phyloP scores from a whole-genome alignment of 2,329 filamentous ascomycete genomes.

The Chalara sp. region DNA sequence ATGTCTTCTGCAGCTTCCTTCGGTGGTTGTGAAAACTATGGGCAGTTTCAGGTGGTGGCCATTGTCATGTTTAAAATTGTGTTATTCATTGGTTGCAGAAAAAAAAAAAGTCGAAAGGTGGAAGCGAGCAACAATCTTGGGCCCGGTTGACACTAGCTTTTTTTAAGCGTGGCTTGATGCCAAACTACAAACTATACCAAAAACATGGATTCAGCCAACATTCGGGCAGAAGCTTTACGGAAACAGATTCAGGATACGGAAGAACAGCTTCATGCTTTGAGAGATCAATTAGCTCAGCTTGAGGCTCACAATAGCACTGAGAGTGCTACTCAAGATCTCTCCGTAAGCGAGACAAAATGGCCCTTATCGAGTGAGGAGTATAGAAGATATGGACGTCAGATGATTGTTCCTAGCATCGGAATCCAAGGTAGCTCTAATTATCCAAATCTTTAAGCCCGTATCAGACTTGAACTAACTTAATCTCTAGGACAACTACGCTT shows the following conservation, averaged over 20 bases:
- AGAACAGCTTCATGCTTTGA: constrained; percentile 39
- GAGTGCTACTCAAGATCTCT: neutral
- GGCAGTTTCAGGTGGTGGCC: neutral
- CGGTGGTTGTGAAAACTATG: too few relatives aligned
- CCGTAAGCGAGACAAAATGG: constrained; percentile 45
- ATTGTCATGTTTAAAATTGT: neutral
- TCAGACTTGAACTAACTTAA: neutral
- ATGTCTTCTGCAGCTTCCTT: too few relatives aligned
- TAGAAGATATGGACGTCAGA: constrained; percentile 79
- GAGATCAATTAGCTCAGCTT: constrained; percentile 34
- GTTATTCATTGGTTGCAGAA: neutral
- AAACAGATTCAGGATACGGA: constrained; percentile 42
- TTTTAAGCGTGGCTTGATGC: neutral
- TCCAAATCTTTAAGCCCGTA: constrained; percentile 5
- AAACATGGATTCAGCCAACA: constrained; percentile 31
- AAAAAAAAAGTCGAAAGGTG: neutral
- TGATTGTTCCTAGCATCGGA: constrained; percentile 80
- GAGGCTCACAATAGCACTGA: constrained; percentile 11
- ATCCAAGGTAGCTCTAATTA: constrained; percentile 50
- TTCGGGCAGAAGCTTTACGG: constrained; percentile 32
- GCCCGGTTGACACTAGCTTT: neutral
- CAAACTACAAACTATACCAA: neutral
- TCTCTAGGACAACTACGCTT: constrained; percentile 66
- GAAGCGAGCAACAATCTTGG: neutral
- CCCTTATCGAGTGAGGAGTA: constrained; percentile 70